Base-by-base conservation (phyloP, 2,329 filamentous ascomycete genomes). In the Endocalyx cinctus region DNA sequence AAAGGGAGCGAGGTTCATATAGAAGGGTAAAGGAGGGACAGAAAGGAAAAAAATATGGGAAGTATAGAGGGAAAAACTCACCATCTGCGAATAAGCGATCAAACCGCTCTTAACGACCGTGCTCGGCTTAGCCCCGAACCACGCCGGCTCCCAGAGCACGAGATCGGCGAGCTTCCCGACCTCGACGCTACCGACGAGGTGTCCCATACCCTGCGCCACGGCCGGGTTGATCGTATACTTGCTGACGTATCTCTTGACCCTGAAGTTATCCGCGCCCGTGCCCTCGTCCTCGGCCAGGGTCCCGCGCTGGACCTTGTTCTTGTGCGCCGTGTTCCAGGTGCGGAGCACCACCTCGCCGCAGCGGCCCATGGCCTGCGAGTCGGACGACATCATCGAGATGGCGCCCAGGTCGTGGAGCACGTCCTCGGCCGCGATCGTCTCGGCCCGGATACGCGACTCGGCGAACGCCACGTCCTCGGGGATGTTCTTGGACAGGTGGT, bases 171-270 rank as follows among this genome's bases (percentile, higher is more conserved):
- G 62, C 64, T 95, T 96, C 31, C 88, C 89, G 0, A 87, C 77
- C 64, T 96, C 88, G 34, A 96, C 64, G 47, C 84, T 90, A 6
- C 90, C 90, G 42, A 97, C 77, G 3, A 94, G 52, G 57, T 96
- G 90, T 1, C 71, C 64, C 80, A 97, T 94, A 3, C 90, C 90
- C 60, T 97, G 90, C 0, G 89, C 80, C 41, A 96, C 71, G 10
- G 90, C 87, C 2, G 90, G 87, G 62, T 97, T 97, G 64, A 97
- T 81, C 15, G 90, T 97, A 60, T 96, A 96, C 66, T 97, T 97
- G 66, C 83, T 87, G 28, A 97, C 72, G 57, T 97, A 97, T 17
- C 90, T 67, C 68, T 94, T 95, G 6, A 94, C 90, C 25, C 90
- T 71, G 64, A 87, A 88, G 59, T 97, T 97, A 55, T 97, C 90